Evolutionary conservation across 805 yeast species (phyloP).

Genomic region (Metschnikowia dekortorum): DNA sequence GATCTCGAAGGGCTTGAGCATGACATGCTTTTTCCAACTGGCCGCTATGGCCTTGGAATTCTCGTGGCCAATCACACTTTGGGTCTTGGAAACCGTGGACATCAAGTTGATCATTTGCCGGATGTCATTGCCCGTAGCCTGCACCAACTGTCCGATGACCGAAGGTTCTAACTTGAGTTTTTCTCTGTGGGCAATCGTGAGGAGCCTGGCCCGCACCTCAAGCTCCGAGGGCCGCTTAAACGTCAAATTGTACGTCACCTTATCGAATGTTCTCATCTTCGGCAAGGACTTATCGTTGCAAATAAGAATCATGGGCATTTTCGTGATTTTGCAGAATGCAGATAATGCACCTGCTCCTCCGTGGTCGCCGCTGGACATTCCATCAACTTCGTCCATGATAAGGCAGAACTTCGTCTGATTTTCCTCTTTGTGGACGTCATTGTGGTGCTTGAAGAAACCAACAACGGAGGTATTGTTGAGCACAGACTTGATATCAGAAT

Average conservation of each 20-base stretch:
- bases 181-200: constrained; percentile 89
- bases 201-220: constrained; percentile 75
- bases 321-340: constrained; percentile 75
- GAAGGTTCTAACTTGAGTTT: constrained; percentile 73
- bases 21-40: constrained; percentile 86
- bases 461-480: constrained; percentile 78
- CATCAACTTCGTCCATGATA: constrained; percentile 98
- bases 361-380: constrained; percentile 98
- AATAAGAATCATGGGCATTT: constrained; percentile 85
- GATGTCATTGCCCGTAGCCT: constrained; percentile 84
- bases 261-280: constrained; percentile 94
- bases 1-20: constrained; percentile 89
- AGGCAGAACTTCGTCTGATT: constrained; percentile 65
- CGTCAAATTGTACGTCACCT: constrained; percentile 70
- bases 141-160: constrained; percentile 77
- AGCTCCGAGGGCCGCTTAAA: constrained; percentile 86
- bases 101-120: constrained; percentile 89
- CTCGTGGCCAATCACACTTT: constrained; percentile 56
- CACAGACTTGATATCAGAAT: constrained; percentile 62
- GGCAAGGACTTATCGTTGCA: constrained; percentile 92
- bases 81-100: constrained; percentile 77
- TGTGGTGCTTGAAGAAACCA: constrained; percentile 57
- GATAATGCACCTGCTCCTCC: constrained; percentile 98
- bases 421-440: constrained; percentile 20
- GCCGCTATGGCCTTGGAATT: constrained; percentile 58